These are phyloP conservation scores for Citrus reticulata DNA, from an alignment of 345 rosid species.

Conservation along the genomic window DNA sequence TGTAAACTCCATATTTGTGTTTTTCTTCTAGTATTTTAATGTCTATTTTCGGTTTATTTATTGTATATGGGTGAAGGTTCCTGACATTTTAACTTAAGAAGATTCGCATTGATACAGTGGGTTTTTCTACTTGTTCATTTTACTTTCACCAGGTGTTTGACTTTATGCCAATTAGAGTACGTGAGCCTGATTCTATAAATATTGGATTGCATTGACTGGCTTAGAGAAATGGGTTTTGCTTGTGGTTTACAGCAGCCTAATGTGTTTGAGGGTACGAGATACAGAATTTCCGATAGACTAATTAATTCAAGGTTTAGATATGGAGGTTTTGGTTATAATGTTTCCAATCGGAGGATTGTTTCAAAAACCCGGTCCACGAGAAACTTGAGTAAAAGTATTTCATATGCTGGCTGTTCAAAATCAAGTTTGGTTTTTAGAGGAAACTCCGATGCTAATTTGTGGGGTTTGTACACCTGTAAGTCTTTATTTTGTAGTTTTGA, in stretches of 20 bases:
- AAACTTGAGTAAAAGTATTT: constrained; percentile 27
- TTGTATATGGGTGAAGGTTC: background rate
- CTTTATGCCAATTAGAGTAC: constrained; percentile 27
- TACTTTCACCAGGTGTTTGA: constrained; percentile 35
- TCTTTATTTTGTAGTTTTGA: constrained; percentile 22
- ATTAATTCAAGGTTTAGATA: constrained; percentile 33
- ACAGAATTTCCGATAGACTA: constrained; percentile 24
- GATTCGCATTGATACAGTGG: background rate
- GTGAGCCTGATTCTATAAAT: constrained; percentile 9
- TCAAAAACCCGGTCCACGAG: constrained; percentile 20
- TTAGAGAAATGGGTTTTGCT: constrained; percentile 51
- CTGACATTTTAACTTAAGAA: background rate
- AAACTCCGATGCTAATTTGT: constrained; percentile 28
- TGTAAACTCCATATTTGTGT: background rate
- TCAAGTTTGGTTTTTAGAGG: constrained; percentile 28
- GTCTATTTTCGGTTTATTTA: background rate
- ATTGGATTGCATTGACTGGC: background rate
- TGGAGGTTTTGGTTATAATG: constrained; percentile 29
- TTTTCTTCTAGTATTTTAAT: background rate
- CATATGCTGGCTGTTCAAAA: constrained; percentile 23
- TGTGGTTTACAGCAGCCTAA: constrained; percentile 44
- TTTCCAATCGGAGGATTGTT: constrained; percentile 25
- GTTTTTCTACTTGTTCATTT: background rate
- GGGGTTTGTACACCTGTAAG: constrained; percentile 18
- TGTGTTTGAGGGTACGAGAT: constrained; percentile 33